These are phyloP conservation scores for Cladosporium velox DNA, from an alignment of 2,329 filamentous ascomycete species.

Conservation along the genomic window DNA sequence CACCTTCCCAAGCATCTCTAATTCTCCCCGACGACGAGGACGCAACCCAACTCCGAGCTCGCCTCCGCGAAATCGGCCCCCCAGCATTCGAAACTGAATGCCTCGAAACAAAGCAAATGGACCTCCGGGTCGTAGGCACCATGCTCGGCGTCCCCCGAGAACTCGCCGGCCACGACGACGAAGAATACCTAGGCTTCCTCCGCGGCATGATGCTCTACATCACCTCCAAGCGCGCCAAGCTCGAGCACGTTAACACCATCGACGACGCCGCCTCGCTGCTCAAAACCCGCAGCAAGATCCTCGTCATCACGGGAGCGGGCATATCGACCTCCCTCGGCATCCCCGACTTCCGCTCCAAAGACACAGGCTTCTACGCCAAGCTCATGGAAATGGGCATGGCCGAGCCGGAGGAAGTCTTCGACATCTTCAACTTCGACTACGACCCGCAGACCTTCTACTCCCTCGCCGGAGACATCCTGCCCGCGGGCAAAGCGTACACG, in stretches of 20 bases:
- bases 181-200: conserved; percentile 14
- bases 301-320: conserved; percentile 91
- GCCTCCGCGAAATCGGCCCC: conserved; percentile 8
- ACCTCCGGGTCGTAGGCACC: conserved; percentile 8
- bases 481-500: conserved; percentile 75
- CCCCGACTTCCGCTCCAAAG: conserved; percentile 93
- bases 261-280: conserved; percentile 84
- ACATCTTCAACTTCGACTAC: conserved; percentile 81
- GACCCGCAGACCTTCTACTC: conserved; percentile 87
- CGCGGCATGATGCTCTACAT: conserved; percentile 15
- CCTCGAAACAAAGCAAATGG: conserved; percentile 7
- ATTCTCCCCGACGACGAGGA: conserved; percentile 7
- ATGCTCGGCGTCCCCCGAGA: conserved; percentile 12
- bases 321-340: conserved; percentile 97
- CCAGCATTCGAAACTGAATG: conserved; percentile 12
- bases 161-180: conserved; percentile 7
- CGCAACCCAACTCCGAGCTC: conserved; percentile 13
- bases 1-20: background rate
- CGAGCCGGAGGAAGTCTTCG: conserved; percentile 94
- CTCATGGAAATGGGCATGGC: conserved; percentile 73
- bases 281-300: conserved; percentile 74
- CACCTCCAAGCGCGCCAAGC: conserved; percentile 62
- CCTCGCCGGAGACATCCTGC: conserved; percentile 86
- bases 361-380: conserved; percentile 86
- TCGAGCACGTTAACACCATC: conserved; percentile 77